Percentiles rank a stretch among this genome's conserved stretches.
Evolutionary conservation across 2,329 filamentous ascomycete genomes (phyloP).

Genomic region (Trichophyton rubrum): DNA sequence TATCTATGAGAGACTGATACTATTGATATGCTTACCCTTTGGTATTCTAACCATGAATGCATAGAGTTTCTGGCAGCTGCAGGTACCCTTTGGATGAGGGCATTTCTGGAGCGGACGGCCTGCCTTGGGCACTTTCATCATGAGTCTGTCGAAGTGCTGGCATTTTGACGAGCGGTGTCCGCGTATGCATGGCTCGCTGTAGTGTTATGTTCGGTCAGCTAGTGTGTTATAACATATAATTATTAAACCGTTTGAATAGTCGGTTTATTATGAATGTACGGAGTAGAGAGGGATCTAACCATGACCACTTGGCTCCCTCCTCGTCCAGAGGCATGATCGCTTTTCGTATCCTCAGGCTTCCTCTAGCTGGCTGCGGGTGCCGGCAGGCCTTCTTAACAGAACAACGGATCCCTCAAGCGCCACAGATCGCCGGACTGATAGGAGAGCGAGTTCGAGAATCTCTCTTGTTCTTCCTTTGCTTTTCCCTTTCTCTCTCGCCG

Average conservation of each 20-base stretch:
- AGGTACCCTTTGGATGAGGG: conserved; percentile 33
- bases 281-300: conserved; percentile 20
- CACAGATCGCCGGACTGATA: background rate
- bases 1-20: background rate
- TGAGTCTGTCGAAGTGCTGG: conserved; percentile 36
- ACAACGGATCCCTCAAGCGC: background rate
- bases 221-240: background rate
- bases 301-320: conserved; percentile 35
- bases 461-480: background rate
- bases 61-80: conserved; percentile 31
- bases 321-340: conserved; percentile 33
- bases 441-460: background rate
- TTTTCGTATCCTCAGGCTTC: background rate
- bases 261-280: background rate
- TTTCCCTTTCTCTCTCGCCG: background rate
- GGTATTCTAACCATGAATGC: conserved; percentile 36
- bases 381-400: background rate
- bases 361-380: background rate
- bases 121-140: conserved; percentile 39
- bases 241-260: background rate
- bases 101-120: conserved; percentile 37
- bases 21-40: conserved; percentile 23
- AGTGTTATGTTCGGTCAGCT: background rate
- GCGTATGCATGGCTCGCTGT: conserved; percentile 38
- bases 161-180: conserved; percentile 40